phyloP scores from a whole-genome alignment of 768 basidiomycete species.

The Lactarius hatsudake region DNA sequence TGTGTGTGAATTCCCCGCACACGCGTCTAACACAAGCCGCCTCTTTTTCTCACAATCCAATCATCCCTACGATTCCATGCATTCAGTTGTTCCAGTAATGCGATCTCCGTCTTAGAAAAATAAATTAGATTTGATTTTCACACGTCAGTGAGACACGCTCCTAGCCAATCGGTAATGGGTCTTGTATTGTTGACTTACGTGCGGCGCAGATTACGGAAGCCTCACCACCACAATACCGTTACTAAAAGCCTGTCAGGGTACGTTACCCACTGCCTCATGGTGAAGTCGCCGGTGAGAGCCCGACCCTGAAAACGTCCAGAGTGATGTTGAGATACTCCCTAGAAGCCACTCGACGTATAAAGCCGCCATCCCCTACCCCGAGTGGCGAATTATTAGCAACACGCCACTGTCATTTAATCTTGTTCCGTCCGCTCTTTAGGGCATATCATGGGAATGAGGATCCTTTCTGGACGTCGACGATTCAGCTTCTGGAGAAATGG shows the following conservation, averaged over 20 bases:
- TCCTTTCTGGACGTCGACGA: conserved; percentile 5
- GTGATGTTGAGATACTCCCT: background rate
- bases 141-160: background rate
- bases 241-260: background rate
- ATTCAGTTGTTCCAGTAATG: background rate
- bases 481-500: background rate
- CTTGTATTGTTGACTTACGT: background rate
- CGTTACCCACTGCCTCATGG: background rate
- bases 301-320: background rate
- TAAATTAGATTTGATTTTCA: background rate
- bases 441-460: background rate
- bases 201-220: conserved; percentile 13
- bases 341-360: background rate
- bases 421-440: conserved; percentile 1
- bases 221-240: background rate
- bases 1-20: conserved; percentile 1
- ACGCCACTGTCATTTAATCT: background rate
- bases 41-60: background rate
- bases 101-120: background rate
- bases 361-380: background rate
- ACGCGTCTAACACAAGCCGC: background rate
- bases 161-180: conserved; percentile 10
- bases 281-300: background rate
- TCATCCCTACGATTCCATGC: background rate
- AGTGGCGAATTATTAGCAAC: background rate